Conservation (phyloP, 192 early-diverging fungal species). For the Coemansia sp. region DNA sequence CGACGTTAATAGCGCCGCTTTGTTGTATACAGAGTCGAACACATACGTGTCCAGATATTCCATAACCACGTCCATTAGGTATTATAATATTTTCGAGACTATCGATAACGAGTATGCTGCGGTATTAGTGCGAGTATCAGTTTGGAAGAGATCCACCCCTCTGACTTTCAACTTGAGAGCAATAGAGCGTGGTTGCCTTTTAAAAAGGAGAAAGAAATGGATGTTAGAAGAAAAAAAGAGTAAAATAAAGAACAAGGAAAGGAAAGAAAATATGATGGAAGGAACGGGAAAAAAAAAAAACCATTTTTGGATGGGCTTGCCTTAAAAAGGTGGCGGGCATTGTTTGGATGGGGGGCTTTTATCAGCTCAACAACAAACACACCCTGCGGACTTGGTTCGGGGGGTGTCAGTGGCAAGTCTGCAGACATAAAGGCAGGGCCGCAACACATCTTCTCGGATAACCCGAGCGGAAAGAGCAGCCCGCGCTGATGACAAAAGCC, state of each 20-base stretch:
- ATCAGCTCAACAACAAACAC: not conserved
- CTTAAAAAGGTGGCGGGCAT: conserved; percentile 2
- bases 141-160: not conserved
- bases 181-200: not conserved
- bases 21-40: conserved; percentile 64
- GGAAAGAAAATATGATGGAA: not conserved
- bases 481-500: too few relatives aligned
- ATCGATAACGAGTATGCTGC: too few relatives aligned
- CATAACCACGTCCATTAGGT: conserved; percentile 68
- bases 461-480: not conserved
- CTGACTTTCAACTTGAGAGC: not conserved
- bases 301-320: not conserved
- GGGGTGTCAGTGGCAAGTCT: too few relatives aligned
- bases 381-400: not conserved
- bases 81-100: not conserved
- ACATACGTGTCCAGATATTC: conserved; percentile 65
- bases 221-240: conserved; percentile 5
- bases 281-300: not conserved
- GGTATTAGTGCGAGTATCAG: not conserved
- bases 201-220: conserved; percentile 9
- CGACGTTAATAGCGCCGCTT: conserved; percentile 54
- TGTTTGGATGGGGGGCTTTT: not conserved
- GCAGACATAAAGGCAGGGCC: not conserved
- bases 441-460: not conserved
- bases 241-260: conserved; percentile 7